Base-by-base conservation (phyloP, 805 yeast genomes). In the Wickerhamomyces rabaulensis region DNA sequence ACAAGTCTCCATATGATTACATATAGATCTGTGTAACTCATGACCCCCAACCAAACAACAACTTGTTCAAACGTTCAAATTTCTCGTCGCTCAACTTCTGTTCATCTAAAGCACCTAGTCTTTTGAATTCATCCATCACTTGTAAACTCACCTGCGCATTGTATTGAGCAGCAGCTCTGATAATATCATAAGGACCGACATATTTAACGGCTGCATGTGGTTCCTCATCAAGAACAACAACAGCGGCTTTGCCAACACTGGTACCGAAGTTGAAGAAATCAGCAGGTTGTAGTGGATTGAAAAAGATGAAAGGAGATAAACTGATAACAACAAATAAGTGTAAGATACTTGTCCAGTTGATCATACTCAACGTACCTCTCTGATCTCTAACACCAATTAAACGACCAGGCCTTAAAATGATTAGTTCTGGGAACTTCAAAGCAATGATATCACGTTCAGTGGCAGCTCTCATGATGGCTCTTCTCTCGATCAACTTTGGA, bases 241-340 rank as follows among this genome's bases (percentile, higher is more conserved):
- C 53, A 19, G 53, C 47, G 15, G 53, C 48, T 40, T 50, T 47
- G 6, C 53, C 53, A 20, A 50, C 53, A 41, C 51, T 44, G 8
- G 53, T 47, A 39, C 45, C 53, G 39, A 50, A 50, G 21, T 36
- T 49, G 7, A 43, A 39, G 19, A 43, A 43, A 17, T 46, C 37
- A 10, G 36, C 41, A 19, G 44, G 46, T 5, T 46, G 37, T 12
- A 27, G 26, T 19, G 47, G 50, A 35, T 39, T 42, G 8, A 39
- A 7, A 29, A 47, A 47, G 25, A 47, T 21, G 9, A 40, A 31
- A 21, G 51, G 53, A 9, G 45, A 19, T 12, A 35, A 21, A 9
- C 45, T 26, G 35, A 47, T 23, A 25, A 40, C 29, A 5, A 27
- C 6, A 22, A 26, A 9, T 12, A 51, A 50, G 33, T 49, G 48